phyloP scores from a whole-genome alignment of 129 eudicot genomes.

The Tanacetum coccineum region DNA sequence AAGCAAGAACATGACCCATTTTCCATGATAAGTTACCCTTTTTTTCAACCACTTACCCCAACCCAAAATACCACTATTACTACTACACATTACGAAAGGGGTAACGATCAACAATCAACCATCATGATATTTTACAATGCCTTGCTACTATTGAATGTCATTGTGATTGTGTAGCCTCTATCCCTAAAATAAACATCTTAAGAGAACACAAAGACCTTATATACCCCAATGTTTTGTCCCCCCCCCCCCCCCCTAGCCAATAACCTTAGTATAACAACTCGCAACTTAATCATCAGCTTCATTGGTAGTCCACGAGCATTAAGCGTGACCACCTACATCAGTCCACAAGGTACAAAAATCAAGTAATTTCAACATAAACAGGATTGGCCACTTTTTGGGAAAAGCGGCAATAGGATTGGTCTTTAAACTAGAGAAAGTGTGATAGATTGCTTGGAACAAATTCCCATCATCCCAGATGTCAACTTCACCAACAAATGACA shows the following conservation, averaged over 20 bases:
- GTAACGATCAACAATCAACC: slow-evolving; percentile 6
- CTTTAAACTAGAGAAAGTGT: too few species aligned
- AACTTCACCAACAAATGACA: too few species aligned
- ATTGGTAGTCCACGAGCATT: too few species aligned
- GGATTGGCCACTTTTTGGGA: too few species aligned
- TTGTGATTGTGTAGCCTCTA: slow-evolving; percentile 11
- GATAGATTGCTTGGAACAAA: too few species aligned
- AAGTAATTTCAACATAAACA: not conserved
- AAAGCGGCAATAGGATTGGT: too few species aligned
- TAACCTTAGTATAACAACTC: too few species aligned
- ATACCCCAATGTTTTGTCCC: slow-evolving; percentile 6
- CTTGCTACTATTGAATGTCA: slow-evolving; percentile 13
- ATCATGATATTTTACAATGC: slow-evolving; percentile 23
- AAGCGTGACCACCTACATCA: too few species aligned
- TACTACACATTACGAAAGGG: not conserved
- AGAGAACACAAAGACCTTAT: not conserved
- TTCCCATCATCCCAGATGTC: too few species aligned
- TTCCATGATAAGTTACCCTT: slow-evolving; percentile 20
- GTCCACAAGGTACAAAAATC: too few species aligned
- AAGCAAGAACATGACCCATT: slow-evolving; percentile 6
- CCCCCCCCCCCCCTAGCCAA: too few species aligned
- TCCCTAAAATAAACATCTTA: slow-evolving; percentile 25
- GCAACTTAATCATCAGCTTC: too few species aligned
- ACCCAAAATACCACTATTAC: slow-evolving; percentile 6
- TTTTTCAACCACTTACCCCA: not conserved